A percentile compares a stretch with the other conserved stretches of the same genome.
phyloP scores from a whole-genome alignment of 805 yeast species.

The Ogataea pini region DNA sequence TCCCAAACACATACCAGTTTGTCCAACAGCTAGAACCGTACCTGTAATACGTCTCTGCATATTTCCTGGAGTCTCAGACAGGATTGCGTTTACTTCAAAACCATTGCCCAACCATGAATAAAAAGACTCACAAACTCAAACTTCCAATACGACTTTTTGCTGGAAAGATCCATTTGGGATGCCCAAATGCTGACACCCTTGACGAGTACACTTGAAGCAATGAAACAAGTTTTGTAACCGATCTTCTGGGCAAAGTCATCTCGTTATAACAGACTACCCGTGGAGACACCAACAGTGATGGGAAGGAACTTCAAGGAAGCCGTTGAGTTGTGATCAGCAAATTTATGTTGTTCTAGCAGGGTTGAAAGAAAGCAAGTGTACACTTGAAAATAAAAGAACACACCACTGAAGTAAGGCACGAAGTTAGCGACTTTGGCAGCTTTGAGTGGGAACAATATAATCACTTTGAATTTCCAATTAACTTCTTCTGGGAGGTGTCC shows the following conservation, averaged over 20 bases:
- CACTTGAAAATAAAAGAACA: constrained; percentile 9
- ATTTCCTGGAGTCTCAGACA: constrained; percentile 38
- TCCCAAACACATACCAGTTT: constrained; percentile 36
- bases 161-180: constrained; percentile 21
- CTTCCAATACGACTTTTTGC: constrained; percentile 25
- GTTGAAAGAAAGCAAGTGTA: constrained; percentile 10
- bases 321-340: constrained; percentile 33
- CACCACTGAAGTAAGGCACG: constrained; percentile 13
- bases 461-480: constrained; percentile 22
- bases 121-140: constrained; percentile 27
- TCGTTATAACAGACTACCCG: constrained; percentile 29
- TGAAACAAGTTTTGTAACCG: constrained; percentile 25
- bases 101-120: constrained; percentile 20
- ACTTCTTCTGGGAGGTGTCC: background rate
- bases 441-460: constrained; percentile 26
- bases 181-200: constrained; percentile 25
- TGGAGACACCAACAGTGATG: constrained; percentile 31
- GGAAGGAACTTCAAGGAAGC: constrained; percentile 41
- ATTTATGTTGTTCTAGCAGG: constrained; percentile 27
- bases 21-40: constrained; percentile 37
- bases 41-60: constrained; percentile 44
- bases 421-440: constrained; percentile 24
- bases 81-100: constrained; percentile 31
- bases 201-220: constrained; percentile 11
- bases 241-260: constrained; percentile 12